These are phyloP conservation scores for Talaromyces sp. DNA, from an alignment of 2,329 filamentous ascomycete species.

Conservation along the genomic window DNA sequence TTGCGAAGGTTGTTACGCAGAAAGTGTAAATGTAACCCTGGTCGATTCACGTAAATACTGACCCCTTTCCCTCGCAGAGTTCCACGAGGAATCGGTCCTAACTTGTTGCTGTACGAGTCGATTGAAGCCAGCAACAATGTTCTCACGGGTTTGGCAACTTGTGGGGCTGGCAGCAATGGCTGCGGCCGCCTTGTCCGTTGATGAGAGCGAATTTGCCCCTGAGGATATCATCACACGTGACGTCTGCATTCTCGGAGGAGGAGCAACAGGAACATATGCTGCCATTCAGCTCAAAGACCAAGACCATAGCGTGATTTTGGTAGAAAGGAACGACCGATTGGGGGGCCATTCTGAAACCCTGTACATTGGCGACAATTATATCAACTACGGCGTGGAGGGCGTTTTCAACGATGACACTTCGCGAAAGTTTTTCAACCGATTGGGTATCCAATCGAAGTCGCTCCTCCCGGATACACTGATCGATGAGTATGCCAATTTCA, in stretches of 20 bases:
- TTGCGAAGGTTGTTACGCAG: no score
- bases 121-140: neutral
- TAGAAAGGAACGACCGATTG: slow-evolving; percentile 28
- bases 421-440: neutral
- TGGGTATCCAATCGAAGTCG: neutral
- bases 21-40: neutral
- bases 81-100: neutral
- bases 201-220: neutral
- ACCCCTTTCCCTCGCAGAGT: neutral
- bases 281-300: slow-evolving; percentile 26
- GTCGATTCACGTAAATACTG: neutral
- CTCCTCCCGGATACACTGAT: neutral
- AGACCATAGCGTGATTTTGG: slow-evolving; percentile 26
- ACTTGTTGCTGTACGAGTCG: neutral
- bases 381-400: neutral
- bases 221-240: slow-evolving; percentile 20
- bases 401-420: neutral
- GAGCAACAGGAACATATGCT: slow-evolving; percentile 28
- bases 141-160: neutral
- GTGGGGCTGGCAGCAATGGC: neutral
- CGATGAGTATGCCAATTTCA: neutral
- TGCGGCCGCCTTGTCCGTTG: neutral
- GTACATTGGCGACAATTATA: slow-evolving; percentile 16
- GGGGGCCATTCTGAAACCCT: slow-evolving; percentile 28
- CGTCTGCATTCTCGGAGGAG: slow-evolving; percentile 31